phyloP scores from a whole-genome alignment of 2,329 filamentous ascomycete species.

The Calonectria crousiana region DNA sequence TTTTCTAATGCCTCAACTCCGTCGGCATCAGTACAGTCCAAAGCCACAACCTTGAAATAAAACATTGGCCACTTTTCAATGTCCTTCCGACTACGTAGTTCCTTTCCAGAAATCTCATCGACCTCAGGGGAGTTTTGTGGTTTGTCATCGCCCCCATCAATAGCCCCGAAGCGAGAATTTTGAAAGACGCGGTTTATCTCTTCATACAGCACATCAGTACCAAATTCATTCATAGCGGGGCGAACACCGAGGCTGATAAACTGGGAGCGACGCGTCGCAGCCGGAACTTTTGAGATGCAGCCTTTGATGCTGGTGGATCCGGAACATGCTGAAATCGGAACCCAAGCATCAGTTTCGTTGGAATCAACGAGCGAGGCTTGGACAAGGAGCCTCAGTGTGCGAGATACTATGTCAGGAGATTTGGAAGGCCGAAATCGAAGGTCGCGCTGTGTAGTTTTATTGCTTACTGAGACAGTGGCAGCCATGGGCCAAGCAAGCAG shows the following conservation, averaged over 20 bases:
- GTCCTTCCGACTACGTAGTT: slow-evolving; percentile 66
- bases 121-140: slow-evolving; percentile 49
- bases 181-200: slow-evolving; percentile 83
- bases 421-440: slow-evolving; percentile 51
- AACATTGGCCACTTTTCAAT: slow-evolving; percentile 93
- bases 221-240: slow-evolving; percentile 69
- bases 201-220: slow-evolving; percentile 77
- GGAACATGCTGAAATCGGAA: slow-evolving; percentile 76
- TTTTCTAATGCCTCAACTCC: slow-evolving; percentile 56
- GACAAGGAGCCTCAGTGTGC: slow-evolving; percentile 65
- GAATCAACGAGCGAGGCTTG: slow-evolving; percentile 75
- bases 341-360: slow-evolving; percentile 70
- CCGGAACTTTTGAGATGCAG: slow-evolving; percentile 77
- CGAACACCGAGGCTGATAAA: slow-evolving; percentile 84
- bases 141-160: slow-evolving; percentile 61
- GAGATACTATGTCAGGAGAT: slow-evolving; percentile 33
- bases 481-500: slow-evolving; percentile 76
- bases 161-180: slow-evolving; percentile 80
- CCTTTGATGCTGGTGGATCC: slow-evolving; percentile 73
- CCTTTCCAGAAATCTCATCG: slow-evolving; percentile 62
- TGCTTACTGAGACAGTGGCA: slow-evolving; percentile 70
- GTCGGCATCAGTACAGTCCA: slow-evolving; percentile 46
- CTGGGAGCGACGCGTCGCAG: slow-evolving; percentile 79
- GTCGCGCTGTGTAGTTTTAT: slow-evolving; percentile 55
- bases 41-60: slow-evolving; percentile 74